Conservation (phyloP, 192 early-diverging fungal species). For the Kickxella alabastrina region DNA sequence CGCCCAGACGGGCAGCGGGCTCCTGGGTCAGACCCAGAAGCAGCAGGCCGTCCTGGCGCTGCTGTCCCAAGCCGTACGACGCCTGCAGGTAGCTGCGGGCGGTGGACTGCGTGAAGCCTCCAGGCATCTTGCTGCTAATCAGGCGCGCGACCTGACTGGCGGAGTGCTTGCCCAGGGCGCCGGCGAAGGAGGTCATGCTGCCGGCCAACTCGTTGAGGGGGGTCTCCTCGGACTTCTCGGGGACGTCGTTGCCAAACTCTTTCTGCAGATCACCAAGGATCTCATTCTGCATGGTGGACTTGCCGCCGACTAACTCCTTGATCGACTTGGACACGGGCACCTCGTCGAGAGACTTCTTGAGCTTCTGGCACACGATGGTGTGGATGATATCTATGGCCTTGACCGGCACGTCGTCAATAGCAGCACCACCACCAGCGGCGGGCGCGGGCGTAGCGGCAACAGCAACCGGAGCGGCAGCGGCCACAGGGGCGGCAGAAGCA, state of each 20-base stretch:
- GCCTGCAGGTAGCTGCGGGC: slow-evolving; percentile 73
- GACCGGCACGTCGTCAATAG: slow-evolving; percentile 74
- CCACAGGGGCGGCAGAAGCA: slow-evolving; percentile 50
- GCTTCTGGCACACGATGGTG: slow-evolving; percentile 84
- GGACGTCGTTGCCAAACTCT: slow-evolving; percentile 77
- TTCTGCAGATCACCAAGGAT: slow-evolving; percentile 88
- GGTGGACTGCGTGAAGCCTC: slow-evolving; percentile 75
- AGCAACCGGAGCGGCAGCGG: slow-evolving; percentile 55
- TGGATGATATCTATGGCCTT: slow-evolving; percentile 80
- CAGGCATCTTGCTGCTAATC: slow-evolving; percentile 83
- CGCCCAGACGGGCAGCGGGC: slow-evolving; percentile 73
- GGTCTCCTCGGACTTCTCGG: slow-evolving; percentile 87
- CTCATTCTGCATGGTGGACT: slow-evolving; percentile 93
- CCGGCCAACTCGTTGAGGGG: slow-evolving; percentile 78
- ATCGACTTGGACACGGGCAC: slow-evolving; percentile 63
- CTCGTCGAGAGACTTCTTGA: slow-evolving; percentile 85
- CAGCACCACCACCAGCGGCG: slow-evolving; percentile 47
- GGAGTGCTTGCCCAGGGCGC: slow-evolving; percentile 77
- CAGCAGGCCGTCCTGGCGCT: slow-evolving; percentile 76
- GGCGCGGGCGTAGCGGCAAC: slow-evolving; percentile 54
- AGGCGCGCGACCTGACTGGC: slow-evolving; percentile 68
- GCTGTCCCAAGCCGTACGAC: slow-evolving; percentile 77
- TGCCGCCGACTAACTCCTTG: slow-evolving; percentile 92
- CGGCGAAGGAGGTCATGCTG: slow-evolving; percentile 57
- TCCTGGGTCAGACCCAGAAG: slow-evolving; percentile 78